phyloP scores from a whole-genome alignment of 2,329 filamentous ascomycete species.

The Samsoniella hepiali region DNA sequence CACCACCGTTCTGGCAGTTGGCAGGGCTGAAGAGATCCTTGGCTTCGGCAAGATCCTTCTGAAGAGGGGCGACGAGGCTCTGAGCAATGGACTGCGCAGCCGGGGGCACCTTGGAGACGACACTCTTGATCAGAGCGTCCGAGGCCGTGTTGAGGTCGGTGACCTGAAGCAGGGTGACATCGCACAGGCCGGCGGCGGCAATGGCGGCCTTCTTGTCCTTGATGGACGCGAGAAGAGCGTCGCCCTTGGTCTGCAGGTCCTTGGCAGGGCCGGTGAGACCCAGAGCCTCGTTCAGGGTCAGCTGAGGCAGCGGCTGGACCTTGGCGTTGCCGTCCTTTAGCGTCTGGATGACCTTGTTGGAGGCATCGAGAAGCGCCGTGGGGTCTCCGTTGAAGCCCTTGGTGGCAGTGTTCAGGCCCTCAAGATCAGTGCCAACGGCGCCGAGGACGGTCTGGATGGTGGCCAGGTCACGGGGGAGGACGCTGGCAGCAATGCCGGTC shows the following conservation, averaged over 20 bases:
- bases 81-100: constrained; percentile 29
- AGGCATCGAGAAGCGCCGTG: constrained; percentile 22
- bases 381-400: constrained; percentile 27
- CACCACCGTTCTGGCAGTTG: constrained; percentile 29
- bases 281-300: constrained; percentile 22
- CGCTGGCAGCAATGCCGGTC: constrained; percentile 3
- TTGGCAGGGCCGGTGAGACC: constrained; percentile 22
- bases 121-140: constrained; percentile 29
- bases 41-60: constrained; percentile 25
- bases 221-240: constrained; percentile 27
- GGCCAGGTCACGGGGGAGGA: constrained; percentile 20
- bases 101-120: constrained; percentile 30
- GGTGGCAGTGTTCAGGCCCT: constrained; percentile 25
- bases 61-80: constrained; percentile 27
- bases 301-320: constrained; percentile 19
- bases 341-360: constrained; percentile 22
- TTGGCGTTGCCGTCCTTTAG: constrained; percentile 22
- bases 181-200: constrained; percentile 30
- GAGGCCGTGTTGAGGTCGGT: constrained; percentile 26
- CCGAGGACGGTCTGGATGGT: constrained; percentile 20
- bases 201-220: constrained; percentile 28
- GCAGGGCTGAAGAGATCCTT: constrained; percentile 27
- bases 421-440: constrained; percentile 20
- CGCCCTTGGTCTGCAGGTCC: constrained; percentile 27
- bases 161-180: constrained; percentile 26